Conservation (phyloP, 75 land plant species). For the Larix kaempferi region DNA sequence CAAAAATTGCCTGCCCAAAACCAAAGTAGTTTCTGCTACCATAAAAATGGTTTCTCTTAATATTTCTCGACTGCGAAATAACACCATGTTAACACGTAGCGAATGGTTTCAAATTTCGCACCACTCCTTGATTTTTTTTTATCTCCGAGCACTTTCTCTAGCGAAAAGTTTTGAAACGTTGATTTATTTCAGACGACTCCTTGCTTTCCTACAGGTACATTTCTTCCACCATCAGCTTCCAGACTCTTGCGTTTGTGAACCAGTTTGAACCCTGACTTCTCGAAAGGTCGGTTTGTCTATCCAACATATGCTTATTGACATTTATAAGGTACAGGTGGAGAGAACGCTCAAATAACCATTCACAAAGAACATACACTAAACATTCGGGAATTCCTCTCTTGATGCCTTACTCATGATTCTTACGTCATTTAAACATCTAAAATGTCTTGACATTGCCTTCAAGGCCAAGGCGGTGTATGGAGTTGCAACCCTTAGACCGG, state of each 20-base stretch:
- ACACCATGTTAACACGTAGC: too few relatives aligned
- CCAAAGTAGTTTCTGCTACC: too few relatives aligned
- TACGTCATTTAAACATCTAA: constrained; percentile 49
- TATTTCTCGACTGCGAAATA: too few relatives aligned
- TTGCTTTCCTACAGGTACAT: constrained; percentile 51
- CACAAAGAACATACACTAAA: constrained; percentile 76
- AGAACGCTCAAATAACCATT: constrained; percentile 98
- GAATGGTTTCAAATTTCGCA: too few relatives aligned
- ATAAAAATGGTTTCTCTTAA: too few relatives aligned
- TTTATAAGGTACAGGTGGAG: constrained; percentile 97
- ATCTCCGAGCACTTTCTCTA: too few relatives aligned
- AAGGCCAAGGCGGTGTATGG: constrained; percentile 57
- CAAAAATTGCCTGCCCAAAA: too few relatives aligned
- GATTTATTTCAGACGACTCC: constrained; percentile 24
- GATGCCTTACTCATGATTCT: constrained; percentile 21
- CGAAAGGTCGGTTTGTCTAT: constrained; percentile 83
- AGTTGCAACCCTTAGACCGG: constrained; percentile 52
- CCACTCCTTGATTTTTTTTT: too few relatives aligned
- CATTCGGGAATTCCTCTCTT: constrained; percentile 92
- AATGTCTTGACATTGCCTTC: constrained; percentile 60
- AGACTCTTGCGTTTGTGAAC: constrained; percentile 79
- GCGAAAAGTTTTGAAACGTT: too few relatives aligned
- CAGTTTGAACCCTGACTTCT: constrained; percentile 93
- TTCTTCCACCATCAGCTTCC: constrained; percentile 90
- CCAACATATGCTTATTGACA: constrained; percentile 84